Base-by-base conservation (phyloP, 495 filamentous ascomycete species). In the Podospora pseudoanserina region DNA sequence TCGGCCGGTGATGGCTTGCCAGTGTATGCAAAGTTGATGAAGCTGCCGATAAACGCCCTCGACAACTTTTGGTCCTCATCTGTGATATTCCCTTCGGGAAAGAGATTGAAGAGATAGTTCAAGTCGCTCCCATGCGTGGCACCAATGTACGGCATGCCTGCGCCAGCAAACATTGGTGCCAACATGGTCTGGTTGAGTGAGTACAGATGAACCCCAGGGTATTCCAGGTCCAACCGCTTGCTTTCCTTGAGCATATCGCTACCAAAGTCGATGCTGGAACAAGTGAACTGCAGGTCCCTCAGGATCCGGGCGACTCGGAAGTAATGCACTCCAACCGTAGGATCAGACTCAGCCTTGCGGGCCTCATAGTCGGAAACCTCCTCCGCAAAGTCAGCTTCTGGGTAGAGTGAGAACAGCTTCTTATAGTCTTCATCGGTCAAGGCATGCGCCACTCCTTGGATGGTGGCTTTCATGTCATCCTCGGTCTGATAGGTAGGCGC, bases 141-240 rank as follows among this genome's bases (percentile, higher is more conserved):
- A 2, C 74, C 70, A 6, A 77, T 2, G 49, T 75, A 76, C 1
- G 77, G 74, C 75, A 77, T 75, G 0, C 77, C 75, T 1, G 67
- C 70, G 0, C 30, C 65, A 6, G 65, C 60, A n/a, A 74, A 74
- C 0, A 77, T 18, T 0, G 74, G 71, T 0, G 72, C 68, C 4
- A 77, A 30, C 73, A 77, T 76, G 39, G 65, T 77, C 63, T 76
- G 74, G 64, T 79, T 79, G 2, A 79, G 57, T 4, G 34, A 67
- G 62, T 77, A 79, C 26, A 75, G 39, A 0, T 62, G 19, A 2
- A 75, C 74, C 7, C 71, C 67, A 0, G 69, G 18, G 30, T 68
- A 73, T 0, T 39, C 19, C 0, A 67, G 34, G 20, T 72, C 34
- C 1, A 39, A 26, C 0, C 57, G 23, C 57, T 65, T 67, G 0